These are phyloP conservation scores for Silene noctiflora DNA, from an alignment of 179 eudicot genomes.

Conservation along the genomic window DNA sequence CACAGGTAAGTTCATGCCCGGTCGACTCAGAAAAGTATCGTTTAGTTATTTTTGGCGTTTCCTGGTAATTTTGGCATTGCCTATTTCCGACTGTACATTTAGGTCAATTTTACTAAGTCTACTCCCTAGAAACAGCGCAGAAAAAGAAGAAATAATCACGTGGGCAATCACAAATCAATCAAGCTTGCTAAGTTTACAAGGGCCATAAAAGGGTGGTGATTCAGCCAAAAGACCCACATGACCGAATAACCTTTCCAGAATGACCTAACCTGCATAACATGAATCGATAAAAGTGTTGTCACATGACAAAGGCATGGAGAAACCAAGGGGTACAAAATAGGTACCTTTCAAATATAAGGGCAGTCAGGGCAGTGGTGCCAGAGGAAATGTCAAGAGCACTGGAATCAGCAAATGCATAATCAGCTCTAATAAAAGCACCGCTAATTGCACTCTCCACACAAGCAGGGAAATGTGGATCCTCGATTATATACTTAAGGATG, in stretches of 20 bases:
- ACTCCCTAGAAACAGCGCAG: not conserved
- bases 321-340: not conserved
- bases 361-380: slow-evolving; percentile 80
- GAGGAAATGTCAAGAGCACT: slow-evolving; percentile 73
- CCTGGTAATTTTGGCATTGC: not conserved
- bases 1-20: not conserved
- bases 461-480: slow-evolving; percentile 60
- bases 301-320: slow-evolving; percentile 1
- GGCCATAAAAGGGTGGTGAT: not conserved
- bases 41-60: not conserved
- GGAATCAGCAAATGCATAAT: slow-evolving; percentile 74
- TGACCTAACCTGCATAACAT: not conserved
- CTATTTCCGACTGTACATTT: not conserved
- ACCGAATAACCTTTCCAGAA: not conserved
- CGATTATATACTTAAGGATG: slow-evolving; percentile 63
- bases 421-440: slow-evolving; percentile 71
- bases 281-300: not conserved
- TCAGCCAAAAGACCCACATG: not conserved
- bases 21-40: not conserved
- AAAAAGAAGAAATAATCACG: not conserved
- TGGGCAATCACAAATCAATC: not conserved
- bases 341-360: slow-evolving; percentile 74
- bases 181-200: not conserved
- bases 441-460: slow-evolving; percentile 56
- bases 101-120: not conserved